Base-by-base conservation (phyloP, 2,329 filamentous ascomycete species). In the Aspergillus niger region DNA sequence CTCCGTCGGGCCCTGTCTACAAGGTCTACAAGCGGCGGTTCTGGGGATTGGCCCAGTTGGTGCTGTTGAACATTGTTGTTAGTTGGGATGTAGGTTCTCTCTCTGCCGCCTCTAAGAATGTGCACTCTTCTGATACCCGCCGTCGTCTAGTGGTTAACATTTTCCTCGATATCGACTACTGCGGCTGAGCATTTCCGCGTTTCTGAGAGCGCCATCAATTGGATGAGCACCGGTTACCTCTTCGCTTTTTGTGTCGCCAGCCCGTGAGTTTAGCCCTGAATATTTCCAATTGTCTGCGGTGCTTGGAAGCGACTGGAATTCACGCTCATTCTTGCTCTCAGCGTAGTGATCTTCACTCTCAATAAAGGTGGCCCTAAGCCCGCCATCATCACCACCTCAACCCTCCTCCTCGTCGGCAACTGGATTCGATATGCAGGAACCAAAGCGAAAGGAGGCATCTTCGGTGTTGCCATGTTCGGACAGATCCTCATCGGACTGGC, bases 401-500 rank as follows among this genome's bases (percentile, higher is more conserved):
- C 86, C 0, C 83, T 98, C 38, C 82, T 94, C 20, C 83, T 98
- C 5, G 69, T 89, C 1, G 95, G 95, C 0, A 97, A 96, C 78
- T 97, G 95, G 93, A 84, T 98, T 67, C 89, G 93, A 56, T 96
- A 91, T 79, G 91, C 85, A 2, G 91, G 91, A 58, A 88, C 80
- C 62, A 81, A 70, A 61, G 81, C 79, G 47, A 77, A 76, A 68
- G 78, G 85, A 24, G 90, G 90, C 53, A 83, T 81, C 66, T 96
- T 91, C 71, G 88, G 88, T 44, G 83, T 90, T 48, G 89, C 92
- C 63, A 91, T 98, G 89, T 88, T 96, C 67, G 94, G 94, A 4
- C 94, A 98, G 79, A 89, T 98, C 73, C 75, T 99, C 62, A 92
- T 91, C 55, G 95, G 94, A 0, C 83, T 97, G 41, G 88, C 92